Conservation (phyloP, 208 protist genomes). For the Acanthamoeba sp. region DNA sequence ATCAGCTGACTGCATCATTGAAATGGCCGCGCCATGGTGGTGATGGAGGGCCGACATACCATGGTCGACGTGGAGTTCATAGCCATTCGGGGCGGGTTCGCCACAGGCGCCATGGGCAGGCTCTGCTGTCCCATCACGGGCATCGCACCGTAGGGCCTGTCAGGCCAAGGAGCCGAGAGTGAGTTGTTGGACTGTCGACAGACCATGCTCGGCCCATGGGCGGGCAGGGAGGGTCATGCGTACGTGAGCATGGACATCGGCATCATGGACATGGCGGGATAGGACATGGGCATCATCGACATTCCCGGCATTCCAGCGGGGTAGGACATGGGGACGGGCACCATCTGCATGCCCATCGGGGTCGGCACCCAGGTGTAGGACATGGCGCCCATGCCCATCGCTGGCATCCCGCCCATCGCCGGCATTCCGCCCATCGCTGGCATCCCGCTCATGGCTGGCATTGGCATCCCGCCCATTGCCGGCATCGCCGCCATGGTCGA, state of each 20-base stretch:
- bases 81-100: background rate
- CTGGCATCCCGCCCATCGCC: background rate
- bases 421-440: background rate
- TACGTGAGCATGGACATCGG: slow-evolving; percentile 50
- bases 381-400: slow-evolving; percentile 20
- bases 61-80: background rate
- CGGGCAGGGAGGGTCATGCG: background rate
- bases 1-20: too few relatives aligned
- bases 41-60: background rate
- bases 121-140: background rate
- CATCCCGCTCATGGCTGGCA: slow-evolving; percentile 7
- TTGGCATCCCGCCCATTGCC: background rate
- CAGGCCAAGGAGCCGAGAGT: too few relatives aligned
- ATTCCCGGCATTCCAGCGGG: background rate
- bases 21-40: too few relatives aligned
- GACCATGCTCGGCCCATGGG: background rate
- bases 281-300: slow-evolving; percentile 55
- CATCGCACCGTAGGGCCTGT: background rate
- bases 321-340: slow-evolving; percentile 26
- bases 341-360: slow-evolving; percentile 52
- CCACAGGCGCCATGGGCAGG: background rate
- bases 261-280: slow-evolving; percentile 51
- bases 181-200: background rate
- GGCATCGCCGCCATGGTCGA: background rate
- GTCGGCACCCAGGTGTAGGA: slow-evolving; percentile 45